Base-by-base conservation (phyloP, 129 eudicot genomes). In the Solidago caesia region DNA sequence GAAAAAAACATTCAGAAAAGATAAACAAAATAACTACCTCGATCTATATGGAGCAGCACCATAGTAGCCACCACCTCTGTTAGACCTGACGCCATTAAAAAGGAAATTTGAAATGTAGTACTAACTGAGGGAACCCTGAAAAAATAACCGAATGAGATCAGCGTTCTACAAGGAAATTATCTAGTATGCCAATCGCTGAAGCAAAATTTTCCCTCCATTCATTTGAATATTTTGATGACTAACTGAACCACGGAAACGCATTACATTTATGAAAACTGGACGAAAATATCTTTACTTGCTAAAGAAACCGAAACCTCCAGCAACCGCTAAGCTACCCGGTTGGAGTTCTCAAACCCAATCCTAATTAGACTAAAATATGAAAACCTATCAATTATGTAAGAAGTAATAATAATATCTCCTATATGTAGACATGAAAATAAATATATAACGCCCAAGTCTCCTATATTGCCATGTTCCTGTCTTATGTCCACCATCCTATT, bases 11-110 rank as follows among this genome's bases (percentile, higher is more conserved):
- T 58, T 7, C 33, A 15, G 12, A 77, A 63, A 26, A 49, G 1
- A 53, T 12, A 13, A 66, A 68, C 39, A 68, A 52, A 29, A 67
- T 6, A 64, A 21, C 14, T 86, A 92, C 97, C 97, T 85, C 6
- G 93, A 92, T 85, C 96, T 80, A 82, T 81, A 87, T 6, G 96
- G 89, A 71, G 69, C 96, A 27, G 95, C 90, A 49, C 85, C 87
- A 72, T 83, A 86, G 70, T 62, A 80, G 44, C 76, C 83, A 63
- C 86, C 83, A 64, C 91, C 85, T 80, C 80, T 80, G 78, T 76
- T 66, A 58, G 84, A 84, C 60, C 85, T 63, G 44, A 84, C 7
- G 88, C 89, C 91, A 84, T 84, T 33, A 43, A 63, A 78, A 61
- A 72, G 4, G 29, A 58, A 69, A 67, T 33, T 60, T 68, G 49